Conservation (phyloP, 345 rosid species). For the Erysimum cheiranthoides region DNA sequence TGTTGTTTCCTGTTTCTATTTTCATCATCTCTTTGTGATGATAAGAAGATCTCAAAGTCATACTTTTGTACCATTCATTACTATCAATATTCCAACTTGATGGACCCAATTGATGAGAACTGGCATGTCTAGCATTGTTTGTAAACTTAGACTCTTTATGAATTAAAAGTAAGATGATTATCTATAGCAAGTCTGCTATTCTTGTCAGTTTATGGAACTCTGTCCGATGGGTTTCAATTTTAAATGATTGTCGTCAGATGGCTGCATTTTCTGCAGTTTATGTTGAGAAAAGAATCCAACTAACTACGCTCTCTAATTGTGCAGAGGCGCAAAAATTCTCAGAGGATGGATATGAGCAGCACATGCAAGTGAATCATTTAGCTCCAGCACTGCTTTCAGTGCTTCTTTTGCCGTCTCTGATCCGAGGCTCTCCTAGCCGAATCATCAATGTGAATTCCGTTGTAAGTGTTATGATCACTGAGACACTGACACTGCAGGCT, state of each 20-base stretch:
- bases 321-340: conserved; percentile 89
- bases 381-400: conserved; percentile 91
- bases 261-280: conserved; percentile 7
- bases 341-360: conserved; percentile 88
- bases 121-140: conserved; percentile 4
- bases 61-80: background rate
- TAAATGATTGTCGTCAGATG: background rate
- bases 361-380: conserved; percentile 98
- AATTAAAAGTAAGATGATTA: background rate
- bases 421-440: conserved; percentile 95
- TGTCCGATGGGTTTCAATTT: background rate
- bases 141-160: background rate
- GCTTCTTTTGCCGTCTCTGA: conserved; percentile 88
- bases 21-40: conserved; percentile 7
- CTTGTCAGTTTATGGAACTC: conserved; percentile 12
- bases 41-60: conserved; percentile 6
- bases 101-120: background rate
- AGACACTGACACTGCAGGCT: conserved; percentile 11
- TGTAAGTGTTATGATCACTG: conserved; percentile 62
- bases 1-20: background rate
- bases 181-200: background rate
- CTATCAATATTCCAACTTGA: background rate
- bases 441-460: conserved; percentile 92
- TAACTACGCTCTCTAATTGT: conserved; percentile 24
- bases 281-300: conserved; percentile 12